Evolutionary conservation across 2,329 filamentous ascomycete genomes (phyloP), one percentile per base, ranked within the genome.

Genomic region (Exophiala sp.): DNA sequence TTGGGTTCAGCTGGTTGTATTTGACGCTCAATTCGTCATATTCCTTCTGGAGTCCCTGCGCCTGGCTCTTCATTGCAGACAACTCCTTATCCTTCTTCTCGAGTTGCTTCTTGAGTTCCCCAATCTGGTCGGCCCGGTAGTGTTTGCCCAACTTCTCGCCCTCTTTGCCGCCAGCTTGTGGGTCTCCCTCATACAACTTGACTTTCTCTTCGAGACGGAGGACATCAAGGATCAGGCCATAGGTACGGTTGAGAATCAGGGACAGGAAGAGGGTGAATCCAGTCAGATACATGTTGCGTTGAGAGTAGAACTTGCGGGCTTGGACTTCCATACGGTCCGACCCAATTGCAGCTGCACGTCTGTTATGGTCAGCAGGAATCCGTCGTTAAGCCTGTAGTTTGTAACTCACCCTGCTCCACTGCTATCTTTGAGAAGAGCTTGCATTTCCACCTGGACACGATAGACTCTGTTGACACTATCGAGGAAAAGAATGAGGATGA

Each of bases 261-360:
- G 91, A 97, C 56, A 98, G 85, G 82, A 98, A 97, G 58, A 98
- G 85, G 3, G 93, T 98, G 78, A 98, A 98, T 63, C 93, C 93
- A 72, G 93, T 97, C 56, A 98, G 89, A 75, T 98, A 98, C 93
- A 98, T 98, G 82, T 98, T 98, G 71, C 93, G 90, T 77, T 98
- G 91, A 56, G 90, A 95, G 80, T 98, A 98, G 79, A 98, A 98
- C 75, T 98, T 98, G 79, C 93, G 89, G 59, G 93, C 91, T 73
- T 98, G 93, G 45, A 97, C 91, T 74, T 98, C 93, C 80, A 95
- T 89, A 58, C 93, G 91, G 69, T 97, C 93, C 66, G 88, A 85
- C 58, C 93, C 91, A 63, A 96, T 82, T 53, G 90, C 82, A 44
- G 83, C 80, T 50, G 77, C 75, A 65, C 85, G 81, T 29, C 59